Evolutionary conservation across 129 eudicot genomes (phyloP).

Genomic region (Erigeron canadensis): DNA sequence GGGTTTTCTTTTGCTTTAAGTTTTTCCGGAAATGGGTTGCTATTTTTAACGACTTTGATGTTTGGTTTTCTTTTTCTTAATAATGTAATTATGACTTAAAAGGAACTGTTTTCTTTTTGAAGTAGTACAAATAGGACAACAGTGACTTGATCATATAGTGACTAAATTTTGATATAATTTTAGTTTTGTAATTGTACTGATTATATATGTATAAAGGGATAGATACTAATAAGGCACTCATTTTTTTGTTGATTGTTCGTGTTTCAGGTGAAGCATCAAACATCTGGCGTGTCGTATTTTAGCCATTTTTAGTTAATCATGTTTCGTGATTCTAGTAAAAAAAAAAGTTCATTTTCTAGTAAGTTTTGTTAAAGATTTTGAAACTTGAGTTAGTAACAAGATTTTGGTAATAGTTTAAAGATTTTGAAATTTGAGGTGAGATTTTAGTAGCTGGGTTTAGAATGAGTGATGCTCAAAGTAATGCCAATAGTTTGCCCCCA

Average conservation of each 20-base stretch:
- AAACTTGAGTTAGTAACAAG: not conserved
- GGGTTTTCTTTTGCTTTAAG: conserved; percentile 36
- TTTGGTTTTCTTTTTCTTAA: conserved; percentile 14
- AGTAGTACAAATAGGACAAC: conserved; percentile 24
- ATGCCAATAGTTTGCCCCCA: conserved; percentile 32
- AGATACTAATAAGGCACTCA: not conserved
- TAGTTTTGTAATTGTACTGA: not conserved
- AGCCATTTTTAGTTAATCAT: not conserved
- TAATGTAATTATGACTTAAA: conserved; percentile 19
- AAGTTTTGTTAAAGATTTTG: no score
- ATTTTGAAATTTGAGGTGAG: conserved; percentile 5
- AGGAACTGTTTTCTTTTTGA: conserved; percentile 14
- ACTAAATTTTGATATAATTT: not conserved
- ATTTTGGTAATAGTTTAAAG: not conserved
- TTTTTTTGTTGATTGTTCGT: not conserved
- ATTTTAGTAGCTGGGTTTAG: not conserved
- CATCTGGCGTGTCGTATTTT: conserved; percentile 3
- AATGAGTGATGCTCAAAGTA: conserved; percentile 34
- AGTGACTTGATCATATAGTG: not conserved
- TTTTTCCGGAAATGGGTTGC: conserved; percentile 30
- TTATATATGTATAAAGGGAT: not conserved
- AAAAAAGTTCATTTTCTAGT: no score
- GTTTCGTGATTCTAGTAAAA: not conserved
- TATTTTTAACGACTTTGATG: conserved; percentile 35
- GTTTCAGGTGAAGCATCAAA: conserved; percentile 2